These are phyloP conservation scores for Auriscalpium vulgare DNA, from an alignment of 768 basidiomycete species.

Conservation along the genomic window DNA sequence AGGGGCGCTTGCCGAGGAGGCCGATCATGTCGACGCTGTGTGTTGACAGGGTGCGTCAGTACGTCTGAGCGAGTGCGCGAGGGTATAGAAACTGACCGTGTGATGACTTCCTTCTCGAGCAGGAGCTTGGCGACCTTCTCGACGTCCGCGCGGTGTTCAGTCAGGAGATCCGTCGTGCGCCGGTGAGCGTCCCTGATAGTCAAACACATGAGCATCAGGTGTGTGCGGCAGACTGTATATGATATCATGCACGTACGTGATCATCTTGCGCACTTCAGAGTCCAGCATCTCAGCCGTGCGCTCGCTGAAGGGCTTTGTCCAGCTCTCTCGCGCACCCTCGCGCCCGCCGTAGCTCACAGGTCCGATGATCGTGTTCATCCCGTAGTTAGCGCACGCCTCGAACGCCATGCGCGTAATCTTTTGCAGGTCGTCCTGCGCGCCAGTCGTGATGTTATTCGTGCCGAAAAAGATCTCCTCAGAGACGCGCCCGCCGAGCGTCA, in stretches of 20 bases:
- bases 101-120: constrained; percentile 93
- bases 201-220: no score
- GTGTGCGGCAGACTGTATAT: background rate
- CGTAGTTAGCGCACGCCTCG: constrained; percentile 91
- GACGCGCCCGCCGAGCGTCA: constrained; percentile 97
- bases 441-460: constrained; percentile 85
- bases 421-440: constrained; percentile 96
- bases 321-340: constrained; percentile 73
- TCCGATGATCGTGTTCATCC: constrained; percentile 92
- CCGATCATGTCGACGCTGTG: constrained; percentile 80
- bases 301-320: constrained; percentile 98
- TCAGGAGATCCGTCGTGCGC: constrained; percentile 76
- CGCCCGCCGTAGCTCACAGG: constrained; percentile 95
- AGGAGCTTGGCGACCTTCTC: constrained; percentile 89
- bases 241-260: constrained; percentile 43
- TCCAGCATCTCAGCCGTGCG: constrained; percentile 94
- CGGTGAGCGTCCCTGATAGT: constrained; percentile 58
- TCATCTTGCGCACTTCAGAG: constrained; percentile 90
- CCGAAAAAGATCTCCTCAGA: constrained; percentile 99
- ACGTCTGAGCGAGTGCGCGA: background rate
- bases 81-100: constrained; percentile 46
- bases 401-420: constrained; percentile 99
- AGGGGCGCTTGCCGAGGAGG: constrained; percentile 77
- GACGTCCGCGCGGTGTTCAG: constrained; percentile 75
- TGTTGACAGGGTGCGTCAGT: background rate